A percentile compares a stretch with the other conserved stretches of the same genome.
phyloP scores from a whole-genome alignment of 1,284 basidiomycete species.

The Cutaneotrichosporon sp. region DNA sequence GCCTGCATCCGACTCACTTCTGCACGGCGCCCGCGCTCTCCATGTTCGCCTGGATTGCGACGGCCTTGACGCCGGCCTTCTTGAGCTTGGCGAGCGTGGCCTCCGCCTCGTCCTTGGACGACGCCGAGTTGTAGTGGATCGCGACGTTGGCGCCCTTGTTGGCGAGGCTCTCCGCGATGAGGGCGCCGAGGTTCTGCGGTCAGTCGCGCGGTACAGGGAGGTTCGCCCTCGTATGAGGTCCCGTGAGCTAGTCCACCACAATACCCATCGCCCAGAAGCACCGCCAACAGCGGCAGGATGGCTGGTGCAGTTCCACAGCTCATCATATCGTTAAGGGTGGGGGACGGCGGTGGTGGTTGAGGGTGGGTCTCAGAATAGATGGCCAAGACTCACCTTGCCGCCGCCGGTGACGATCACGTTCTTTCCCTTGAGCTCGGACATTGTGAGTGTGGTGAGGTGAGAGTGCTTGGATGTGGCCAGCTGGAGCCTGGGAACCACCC shows the following conservation, averaged over 20 bases:
- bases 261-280: too few species aligned
- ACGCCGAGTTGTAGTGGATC: conserved; percentile 28
- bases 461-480: background rate
- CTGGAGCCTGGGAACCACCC: background rate
- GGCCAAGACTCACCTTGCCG: conserved; percentile 19
- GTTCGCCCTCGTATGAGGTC: too few species aligned
- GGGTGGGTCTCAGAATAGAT: too few species aligned
- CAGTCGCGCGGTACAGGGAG: too few species aligned
- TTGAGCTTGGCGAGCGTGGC: conserved; percentile 21
- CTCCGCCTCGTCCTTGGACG: conserved; percentile 23
- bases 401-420: conserved; percentile 28
- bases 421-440: conserved; percentile 26
- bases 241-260: too few species aligned
- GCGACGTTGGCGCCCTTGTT: conserved; percentile 26
- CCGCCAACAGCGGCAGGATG: too few species aligned
- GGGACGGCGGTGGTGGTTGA: too few species aligned
- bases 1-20: conserved; percentile 13
- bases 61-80: conserved; percentile 21
- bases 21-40: conserved; percentile 7
- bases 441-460: background rate
- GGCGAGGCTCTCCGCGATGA: conserved; percentile 27
- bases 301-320: too few species aligned
- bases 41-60: conserved; percentile 21
- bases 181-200: conserved; percentile 27
- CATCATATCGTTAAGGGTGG: too few species aligned